Base-by-base conservation (phyloP, 108 stramenopile species). In the Epithemia pelagica region DNA sequence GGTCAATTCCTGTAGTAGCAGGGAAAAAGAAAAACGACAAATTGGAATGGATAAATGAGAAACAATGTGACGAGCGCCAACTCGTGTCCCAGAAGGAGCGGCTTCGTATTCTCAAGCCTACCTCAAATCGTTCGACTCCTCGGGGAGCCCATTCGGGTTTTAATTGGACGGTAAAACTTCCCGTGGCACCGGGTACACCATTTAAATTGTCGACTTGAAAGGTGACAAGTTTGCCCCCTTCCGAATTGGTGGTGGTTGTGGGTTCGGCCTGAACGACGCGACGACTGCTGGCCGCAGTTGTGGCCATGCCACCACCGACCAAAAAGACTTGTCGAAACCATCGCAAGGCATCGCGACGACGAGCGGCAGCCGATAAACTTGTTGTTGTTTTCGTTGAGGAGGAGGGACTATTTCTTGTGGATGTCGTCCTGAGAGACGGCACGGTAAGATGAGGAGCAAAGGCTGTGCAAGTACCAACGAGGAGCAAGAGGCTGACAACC, bases 81-180 rank as follows among this genome's bases (percentile, higher is more conserved):
- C n/a, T n/a, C n/a, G n/a, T n/a, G n/a, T n/a, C n/a, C n/a, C n/a
- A n/a, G n/a, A n/a, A n/a, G n/a, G n/a, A n/a, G n/a, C n/a, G n/a
- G n/a, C n/a, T n/a, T n/a, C n/a, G n/a, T n/a, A n/a, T n/a, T n/a
- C n/a, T n/a, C n/a, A n/a, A 46, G 62, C 77, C 30, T 68, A 79
- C 78, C 61, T 84, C 83, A 67, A 91, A 91, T 57, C 91, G 62
- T 65, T 79, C 80, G 8, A 76, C 91, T 10, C 91, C 88, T 59
- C 80, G 67, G 27, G 88, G 88, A 10, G 91, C 88, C 91, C 91
- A 92, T 2, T 83, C 82, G 7, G 91, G 91, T 32, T 72, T 74
- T 28, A 84, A 74, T 66, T 83, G 73, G 56, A 92, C 71, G 46
- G 83, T 81, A 32, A 92, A 79, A 25, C 79, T 75, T 22, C 91